Evolutionary conservation across 768 basidiomycete genomes (phyloP).

Genomic region (Pluteus cervinus): DNA sequence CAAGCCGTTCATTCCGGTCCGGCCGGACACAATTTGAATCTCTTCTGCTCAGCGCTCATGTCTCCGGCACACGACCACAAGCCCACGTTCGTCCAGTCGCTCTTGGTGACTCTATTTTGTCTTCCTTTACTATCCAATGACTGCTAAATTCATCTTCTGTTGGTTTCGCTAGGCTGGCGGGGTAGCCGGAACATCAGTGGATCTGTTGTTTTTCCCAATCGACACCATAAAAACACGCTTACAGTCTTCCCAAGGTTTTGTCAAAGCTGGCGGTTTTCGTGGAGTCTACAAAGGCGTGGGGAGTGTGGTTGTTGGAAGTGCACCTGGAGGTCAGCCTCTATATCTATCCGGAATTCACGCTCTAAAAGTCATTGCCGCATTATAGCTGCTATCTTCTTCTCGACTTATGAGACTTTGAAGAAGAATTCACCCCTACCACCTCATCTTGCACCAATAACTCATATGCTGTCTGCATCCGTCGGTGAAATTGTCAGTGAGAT

Average conservation of each 20-base stretch:
- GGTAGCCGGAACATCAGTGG: conserved; percentile 87
- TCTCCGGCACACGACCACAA: conserved; percentile 13
- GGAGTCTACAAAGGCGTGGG: conserved; percentile 93
- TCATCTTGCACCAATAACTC: conserved; percentile 55
- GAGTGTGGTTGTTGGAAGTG: conserved; percentile 91
- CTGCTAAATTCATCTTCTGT: conserved; percentile 4
- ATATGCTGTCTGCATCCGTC: conserved; percentile 51
- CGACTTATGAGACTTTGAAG: conserved; percentile 89
- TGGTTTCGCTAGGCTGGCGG: conserved; percentile 63
- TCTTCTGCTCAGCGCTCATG: background rate
- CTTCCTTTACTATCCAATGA: background rate
- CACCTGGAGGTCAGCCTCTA: conserved; percentile 73
- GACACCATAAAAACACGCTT: conserved; percentile 96
- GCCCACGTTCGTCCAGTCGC: conserved; percentile 41
- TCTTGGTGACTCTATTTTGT: conserved; percentile 29
- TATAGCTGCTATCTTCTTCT: conserved; percentile 93
- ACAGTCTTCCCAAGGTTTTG: conserved; percentile 84
- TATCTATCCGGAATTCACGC: background rate
- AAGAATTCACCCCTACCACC: conserved; percentile 55
- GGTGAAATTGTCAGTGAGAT: conserved; percentile 47
- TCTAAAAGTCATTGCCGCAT: conserved; percentile 2
- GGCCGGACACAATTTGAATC: background rate
- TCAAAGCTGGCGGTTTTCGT: conserved; percentile 77
- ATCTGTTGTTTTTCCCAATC: conserved; percentile 93
- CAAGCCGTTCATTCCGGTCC: too few relatives aligned